Base-by-base conservation (phyloP, 106 monocot species). In the Dendrobium huoshanense region DNA sequence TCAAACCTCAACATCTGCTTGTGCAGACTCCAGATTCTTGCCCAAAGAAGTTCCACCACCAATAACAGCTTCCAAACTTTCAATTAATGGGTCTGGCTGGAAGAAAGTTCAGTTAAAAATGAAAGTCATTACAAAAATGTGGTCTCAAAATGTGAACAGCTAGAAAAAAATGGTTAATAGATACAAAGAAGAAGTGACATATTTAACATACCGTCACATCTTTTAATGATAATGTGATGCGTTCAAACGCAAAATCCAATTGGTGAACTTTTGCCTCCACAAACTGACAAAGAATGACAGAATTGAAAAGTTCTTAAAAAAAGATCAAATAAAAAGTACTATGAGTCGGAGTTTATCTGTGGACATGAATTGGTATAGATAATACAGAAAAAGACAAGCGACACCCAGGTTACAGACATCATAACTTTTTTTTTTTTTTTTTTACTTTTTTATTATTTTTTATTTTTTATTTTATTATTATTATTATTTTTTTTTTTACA, bases 211-310 rank as follows among this genome's bases (percentile, higher is more conserved):
- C 97, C 87, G 44, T 91, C 79, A 94, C 85, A 76, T 92, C 94
- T 84, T 89, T 98, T 25, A 98, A 81, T 72, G 97, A 95, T 59
- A 98, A 87, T 45, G 80, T 84, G 80, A 98, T 94, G 43, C 94
- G 90, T 72, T 87, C 91, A 77, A 87, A 89, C 70, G 78, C 79
- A 89, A 80, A 92, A 87, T 98, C 94, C 75, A 98, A 83, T 77
- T 94, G 90, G 82, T 89, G 89, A 83, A 98, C 97, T 87, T 91
- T 98, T 73, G 97, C 97, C 9, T 95, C 92, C 51, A 98, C 65
- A 78, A 88, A 82, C 96, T 96, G 85, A 31, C 41, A 82, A 88
- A 78, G 58, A 84, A 44, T 40, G 15, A 72, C 13, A 72, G 27
- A 37, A 24, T 25, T 9, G 7, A 24, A 10, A 65, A 65, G 4